Conservation (phyloP, 176 grass and related monocot genomes). For the Areca catechu region DNA sequence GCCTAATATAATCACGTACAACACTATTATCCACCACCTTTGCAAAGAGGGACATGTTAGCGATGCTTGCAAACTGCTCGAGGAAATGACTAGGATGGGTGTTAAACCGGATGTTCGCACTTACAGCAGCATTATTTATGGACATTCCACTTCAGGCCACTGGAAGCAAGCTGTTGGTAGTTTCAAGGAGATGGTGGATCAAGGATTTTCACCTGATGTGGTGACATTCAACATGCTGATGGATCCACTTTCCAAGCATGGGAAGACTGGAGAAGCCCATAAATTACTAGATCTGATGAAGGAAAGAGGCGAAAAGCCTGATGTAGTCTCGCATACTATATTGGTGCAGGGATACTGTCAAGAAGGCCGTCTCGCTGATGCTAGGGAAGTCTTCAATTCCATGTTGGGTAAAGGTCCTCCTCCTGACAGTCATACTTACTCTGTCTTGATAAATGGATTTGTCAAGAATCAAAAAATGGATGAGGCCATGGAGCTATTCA, state of each 20-base stretch:
- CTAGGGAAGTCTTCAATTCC: not conserved
- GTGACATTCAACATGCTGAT: constrained; percentile 7
- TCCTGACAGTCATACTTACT: not conserved
- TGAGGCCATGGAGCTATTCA: constrained; percentile 14
- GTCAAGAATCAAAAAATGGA: constrained; percentile 10
- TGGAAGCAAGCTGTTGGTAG: constrained; percentile 7
- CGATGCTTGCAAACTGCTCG: not conserved
- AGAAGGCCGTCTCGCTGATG: not conserved
- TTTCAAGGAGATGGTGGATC: constrained; percentile 19
- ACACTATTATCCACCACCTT: not conserved
- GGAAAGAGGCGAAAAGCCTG: not conserved
- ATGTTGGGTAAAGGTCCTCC: constrained; percentile 12
- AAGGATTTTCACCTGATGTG: not conserved
- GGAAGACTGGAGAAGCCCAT: not conserved
- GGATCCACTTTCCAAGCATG: constrained; percentile 16
- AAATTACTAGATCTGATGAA: constrained; percentile 22
- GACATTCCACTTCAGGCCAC: constrained; percentile 2
- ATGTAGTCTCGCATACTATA: not conserved
- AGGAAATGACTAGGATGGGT: constrained; percentile 9
- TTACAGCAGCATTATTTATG: constrained; percentile 19
- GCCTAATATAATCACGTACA: constrained; percentile 17
- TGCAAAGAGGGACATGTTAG: constrained; percentile 6
- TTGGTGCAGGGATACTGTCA: constrained; percentile 11
- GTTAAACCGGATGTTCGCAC: not conserved
- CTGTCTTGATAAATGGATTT: not conserved